A percentile compares a stretch with the other conserved stretches of the same genome.
Conservation (phyloP, 75 land plant species). For the Cryptomeria japonica region DNA sequence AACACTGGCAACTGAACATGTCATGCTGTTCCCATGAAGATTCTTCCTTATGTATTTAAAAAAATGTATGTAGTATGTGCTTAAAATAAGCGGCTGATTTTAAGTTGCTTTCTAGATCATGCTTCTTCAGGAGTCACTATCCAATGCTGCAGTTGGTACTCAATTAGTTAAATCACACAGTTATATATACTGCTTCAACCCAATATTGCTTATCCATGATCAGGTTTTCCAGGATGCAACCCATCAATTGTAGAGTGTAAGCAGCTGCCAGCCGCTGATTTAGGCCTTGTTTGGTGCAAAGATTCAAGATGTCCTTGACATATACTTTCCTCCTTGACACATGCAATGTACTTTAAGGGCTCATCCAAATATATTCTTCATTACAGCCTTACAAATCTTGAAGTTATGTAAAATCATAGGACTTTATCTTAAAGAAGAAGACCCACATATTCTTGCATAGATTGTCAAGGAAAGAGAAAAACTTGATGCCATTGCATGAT, state of each 20-base stretch:
- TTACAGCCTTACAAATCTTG: not conserved
- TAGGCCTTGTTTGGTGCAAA: not conserved
- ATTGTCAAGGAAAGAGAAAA: conserved; percentile 10
- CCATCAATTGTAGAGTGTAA: not conserved
- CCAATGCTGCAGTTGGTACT: not conserved
- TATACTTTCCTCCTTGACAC: not conserved
- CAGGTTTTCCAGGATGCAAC: not conserved
- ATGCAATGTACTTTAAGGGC: not conserved
- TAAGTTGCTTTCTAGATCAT: not conserved
- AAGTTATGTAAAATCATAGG: not conserved
- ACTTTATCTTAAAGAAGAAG: conserved; percentile 3
- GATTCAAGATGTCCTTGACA: not conserved
- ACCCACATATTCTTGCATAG: conserved; percentile 3
- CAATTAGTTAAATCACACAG: not conserved
- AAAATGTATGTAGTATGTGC: not conserved
- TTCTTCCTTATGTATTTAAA: not conserved
- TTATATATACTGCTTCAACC: not conserved
- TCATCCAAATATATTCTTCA: conserved; percentile 1
- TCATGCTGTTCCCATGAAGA: not conserved
- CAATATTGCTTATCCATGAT: not conserved
- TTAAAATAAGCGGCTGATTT: not conserved
- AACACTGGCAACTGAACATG: not conserved
- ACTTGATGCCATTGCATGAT: not conserved
- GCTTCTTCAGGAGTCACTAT: not conserved
- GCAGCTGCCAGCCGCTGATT: not conserved